Base-by-base conservation (phyloP, 2,329 filamentous ascomycete genomes). In the Fusarium continuum region DNA sequence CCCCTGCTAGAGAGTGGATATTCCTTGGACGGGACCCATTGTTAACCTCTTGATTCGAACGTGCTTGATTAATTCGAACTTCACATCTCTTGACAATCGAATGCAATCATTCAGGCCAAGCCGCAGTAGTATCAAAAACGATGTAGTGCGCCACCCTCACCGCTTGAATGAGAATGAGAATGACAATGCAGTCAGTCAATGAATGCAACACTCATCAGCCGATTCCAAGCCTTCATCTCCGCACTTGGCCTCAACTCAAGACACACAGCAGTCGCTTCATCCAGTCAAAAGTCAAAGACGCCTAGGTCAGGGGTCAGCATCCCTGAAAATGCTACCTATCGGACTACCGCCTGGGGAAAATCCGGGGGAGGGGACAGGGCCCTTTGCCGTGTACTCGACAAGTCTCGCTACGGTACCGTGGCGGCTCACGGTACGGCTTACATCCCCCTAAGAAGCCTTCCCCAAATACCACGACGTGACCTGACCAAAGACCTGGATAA, bases 1-100 rank as follows among this genome's bases (percentile, higher is more conserved):
- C 55, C 60, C 60, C 60, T 64, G 60, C 54, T 64, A 55, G 52
- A 46, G 39, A 50, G 60, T 64, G 60, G 60, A 55, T 53, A 50
- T 58, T 23, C 8, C 22, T 31, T 52, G 40, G 25, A 8, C 23
- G 43, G 53, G 60, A 44, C 41, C 60, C 60, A 54, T 64, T 49
- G 9, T 55, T 43, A 28, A 60, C 60, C 36, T 48, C 54, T 39
- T 49, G 25, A 16, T 43, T 22, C 17, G 31, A 57, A 32, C n/a
- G n/a, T n/a, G n/a, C n/a, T n/a, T n/a, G n/a, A n/a, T n/a, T n/a
- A n/a, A n/a, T n/a, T n/a, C n/a, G n/a, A n/a, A n/a, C n/a, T n/a
- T n/a, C n/a, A n/a, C n/a, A n/a, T 38, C 20, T 19, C 19, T n/a
- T n/a, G 13, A 23, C 19, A 22, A 13, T 8, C 8, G 5, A n/a